These are phyloP conservation scores for Daldinia decipiens DNA, from an alignment of 495 filamentous ascomycete species.

Conservation along the genomic window DNA sequence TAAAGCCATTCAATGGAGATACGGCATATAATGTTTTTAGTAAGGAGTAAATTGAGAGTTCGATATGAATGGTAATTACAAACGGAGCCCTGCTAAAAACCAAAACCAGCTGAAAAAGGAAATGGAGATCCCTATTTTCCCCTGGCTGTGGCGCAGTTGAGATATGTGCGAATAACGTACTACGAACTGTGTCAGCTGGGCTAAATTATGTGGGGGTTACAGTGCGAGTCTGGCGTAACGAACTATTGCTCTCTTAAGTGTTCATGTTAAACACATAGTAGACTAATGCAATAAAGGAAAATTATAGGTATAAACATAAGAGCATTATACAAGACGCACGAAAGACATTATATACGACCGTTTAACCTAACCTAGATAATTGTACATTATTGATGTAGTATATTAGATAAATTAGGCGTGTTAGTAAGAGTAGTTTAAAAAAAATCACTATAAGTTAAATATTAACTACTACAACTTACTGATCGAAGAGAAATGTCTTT, in stretches of 20 bases:
- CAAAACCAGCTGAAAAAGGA: constrained; percentile 13
- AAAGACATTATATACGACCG: background rate
- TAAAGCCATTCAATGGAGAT: constrained; percentile 39
- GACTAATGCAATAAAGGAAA: background rate
- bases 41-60: constrained; percentile 21
- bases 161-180: constrained; percentile 1
- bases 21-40: constrained; percentile 21
- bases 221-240: background rate
- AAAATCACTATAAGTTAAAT: too few species aligned
- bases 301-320: background rate
- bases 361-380: too few species aligned
- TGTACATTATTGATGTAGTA: too few species aligned
- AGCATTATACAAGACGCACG: background rate
- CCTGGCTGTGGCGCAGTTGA: constrained; percentile 29
- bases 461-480: too few species aligned
- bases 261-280: background rate
- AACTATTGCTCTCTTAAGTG: background rate
- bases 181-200: background rate
- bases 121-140: constrained; percentile 41
- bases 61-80: constrained; percentile 18
- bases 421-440: too few species aligned
- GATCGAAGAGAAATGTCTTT: too few species aligned
- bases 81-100: constrained; percentile 6
- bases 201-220: background rate
- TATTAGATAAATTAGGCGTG: too few species aligned